Evolutionary conservation across 495 filamentous ascomycete genomes (phyloP), one percentile per base, ranked within the genome.

Genomic region (Baudoinia panamericana): DNA sequence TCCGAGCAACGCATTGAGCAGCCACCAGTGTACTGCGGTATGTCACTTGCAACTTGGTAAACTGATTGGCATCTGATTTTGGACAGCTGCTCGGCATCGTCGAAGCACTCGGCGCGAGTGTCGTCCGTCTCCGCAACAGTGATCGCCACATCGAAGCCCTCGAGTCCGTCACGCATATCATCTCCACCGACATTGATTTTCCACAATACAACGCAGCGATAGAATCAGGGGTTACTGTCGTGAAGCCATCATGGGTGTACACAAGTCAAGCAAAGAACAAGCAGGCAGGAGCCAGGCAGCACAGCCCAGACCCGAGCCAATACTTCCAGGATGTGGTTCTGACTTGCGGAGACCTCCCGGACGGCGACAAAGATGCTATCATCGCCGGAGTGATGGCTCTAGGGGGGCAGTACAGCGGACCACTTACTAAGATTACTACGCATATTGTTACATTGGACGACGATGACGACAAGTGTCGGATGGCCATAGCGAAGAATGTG

Each of bases 311-410:
- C 51, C 87, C 90, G 6, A 69, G 78, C 27, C 75, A 93, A 46
- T 86, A 93, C 59, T 80, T 97, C 62, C 84, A 80, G 31, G 78
- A 80, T 48, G 76, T 93, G 30, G 68, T 81, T 9, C 59, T 90
- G 2, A 76, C 76, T 15, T 84, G 77, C 51, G 76, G 71, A 3
- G 84, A 92, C 46, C 75, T 99, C 32, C 90, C 90, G 4, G 61
- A 72, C n/a, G 78, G 73, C 10, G 90, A 99, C 61, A 81, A 85
- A 56, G 88, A 96, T 59, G 80, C 84, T 0, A 94, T 99, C 39
- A 74, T 80, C 34, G 90, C 85, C 2, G 90, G 84, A 4, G 82
- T 93, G 4, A 60, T 92, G 45, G 88, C 92, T 0, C 79, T 92
- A 62, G 90, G 90, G 21, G 90, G 90, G 28, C 68, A 81, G 55